Evolutionary conservation across 129 eudicot genomes (phyloP).

Genomic region (Saussurea involucrata): DNA sequence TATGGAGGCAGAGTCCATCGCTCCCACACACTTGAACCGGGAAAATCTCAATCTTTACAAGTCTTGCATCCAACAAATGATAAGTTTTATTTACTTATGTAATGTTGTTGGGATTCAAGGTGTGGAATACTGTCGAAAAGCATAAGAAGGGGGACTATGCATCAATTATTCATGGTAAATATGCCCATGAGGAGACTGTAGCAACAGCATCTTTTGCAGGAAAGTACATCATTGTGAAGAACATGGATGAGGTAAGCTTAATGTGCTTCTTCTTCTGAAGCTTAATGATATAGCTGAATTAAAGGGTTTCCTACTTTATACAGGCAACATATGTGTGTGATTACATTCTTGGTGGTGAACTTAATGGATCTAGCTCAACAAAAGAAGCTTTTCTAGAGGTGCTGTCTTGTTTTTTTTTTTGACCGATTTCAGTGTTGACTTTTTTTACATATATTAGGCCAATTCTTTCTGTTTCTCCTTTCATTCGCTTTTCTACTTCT

Average conservation of each 20-base stretch:
- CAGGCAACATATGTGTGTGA: slow-evolving; percentile 94
- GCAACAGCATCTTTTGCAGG: slow-evolving; percentile 99
- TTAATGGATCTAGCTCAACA: slow-evolving; percentile 91
- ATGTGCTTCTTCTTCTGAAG: not conserved
- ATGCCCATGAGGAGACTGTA: slow-evolving; percentile 83
- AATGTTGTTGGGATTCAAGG: slow-evolving; percentile 39
- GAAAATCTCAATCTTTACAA: not conserved
- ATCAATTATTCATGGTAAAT: slow-evolving; percentile 88
- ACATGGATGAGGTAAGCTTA: slow-evolving; percentile 69
- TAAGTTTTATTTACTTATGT: slow-evolving; percentile 4
- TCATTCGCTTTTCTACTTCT: not conserved
- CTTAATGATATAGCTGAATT: not conserved
- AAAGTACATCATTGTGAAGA: slow-evolving; percentile 75
- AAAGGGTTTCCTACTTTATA: slow-evolving; percentile 7
- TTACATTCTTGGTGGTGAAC: slow-evolving; percentile 91
- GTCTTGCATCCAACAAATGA: not conserved
- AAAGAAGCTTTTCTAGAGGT: slow-evolving; percentile 93
- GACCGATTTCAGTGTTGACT: not conserved
- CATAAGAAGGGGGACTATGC: slow-evolving; percentile 91
- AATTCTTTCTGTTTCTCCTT: not conserved
- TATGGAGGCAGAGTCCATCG: not conserved
- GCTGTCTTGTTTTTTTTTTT: not conserved
- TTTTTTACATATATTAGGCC: not conserved
- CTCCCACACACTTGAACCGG: not conserved
- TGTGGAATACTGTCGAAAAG: slow-evolving; percentile 90